Evolutionary conservation across 2,329 filamentous ascomycete species (phyloP), one percentile per base, ranked within the genome.

Genomic region (Penicillium thymicola): DNA sequence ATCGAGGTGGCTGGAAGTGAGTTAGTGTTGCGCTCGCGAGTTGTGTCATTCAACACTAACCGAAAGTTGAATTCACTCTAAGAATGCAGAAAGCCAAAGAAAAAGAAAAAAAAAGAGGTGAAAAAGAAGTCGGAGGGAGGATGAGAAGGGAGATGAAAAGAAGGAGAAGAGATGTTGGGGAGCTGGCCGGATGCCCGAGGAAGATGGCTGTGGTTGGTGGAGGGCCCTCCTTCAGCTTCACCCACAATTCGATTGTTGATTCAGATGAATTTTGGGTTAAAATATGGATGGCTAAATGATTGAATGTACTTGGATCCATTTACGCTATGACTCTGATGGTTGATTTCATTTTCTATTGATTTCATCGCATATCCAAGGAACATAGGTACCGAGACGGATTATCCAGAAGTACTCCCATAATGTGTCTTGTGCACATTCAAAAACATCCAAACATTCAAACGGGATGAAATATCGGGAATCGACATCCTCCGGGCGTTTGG

Each of bases 1-100:
- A 69, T 67, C 60, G 62, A 70, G 66, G 67, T 71, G 69, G 69
- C 69, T 72, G 71, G 70, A 72, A 44, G 14, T 60, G 63, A 42
- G 53, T 66, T 66, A 65, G 68, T 67, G 44, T 34, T 46, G 44
- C 30, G 44, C 44, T 36, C 44, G 30, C 30, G 30, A 54, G 42
- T 54, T 52, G 49, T 43, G 40, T 52, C 27, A 37, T 46, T 46
- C 30, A 52, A 37, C 9, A 61, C 59, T 48, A 51, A 63, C 55
- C 41, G 57, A 55, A 28, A 52, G 46, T 27, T 48, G 25, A 52
- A 45, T 51, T 48, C 48, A 51, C 52, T 46, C 30, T 55, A 54
- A 42, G 27, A 44, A 58, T 61, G 54, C 53, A 58, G 57, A 59
- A 64, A 60, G 40, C 47, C 61, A 59, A 60, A 59, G 58, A 54